Base-by-base conservation (phyloP, 306 rosid species). In the Purshia tridentata region DNA sequence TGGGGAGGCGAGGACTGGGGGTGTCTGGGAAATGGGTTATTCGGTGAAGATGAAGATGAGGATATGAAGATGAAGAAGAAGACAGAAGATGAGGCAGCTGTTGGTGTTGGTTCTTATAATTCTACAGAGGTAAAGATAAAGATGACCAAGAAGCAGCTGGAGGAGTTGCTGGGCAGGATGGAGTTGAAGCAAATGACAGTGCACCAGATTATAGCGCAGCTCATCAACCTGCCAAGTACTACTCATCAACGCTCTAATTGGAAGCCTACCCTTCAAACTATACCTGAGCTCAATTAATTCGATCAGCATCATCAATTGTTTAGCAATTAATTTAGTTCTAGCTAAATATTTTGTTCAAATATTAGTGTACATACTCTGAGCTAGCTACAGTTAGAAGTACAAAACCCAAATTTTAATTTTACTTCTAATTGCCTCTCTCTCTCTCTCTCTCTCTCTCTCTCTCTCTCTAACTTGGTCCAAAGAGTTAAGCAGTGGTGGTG, bases 261-360 rank as follows among this genome's bases (percentile, higher is more conserved):
- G 96, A 86, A 77, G 29, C 97, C 97, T 61, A 88, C 83, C 67
- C 75, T 92, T 14, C 91, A 92, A 18, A 89, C 87, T 77, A 92
- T 92, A 69, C 96, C 96, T 12, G 98, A 93, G 77, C 73, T 72
- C 6, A 76, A 83, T 59, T 85, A 66, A 82, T n/a, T n/a, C n/a
- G n/a, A n/a, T n/a, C n/a, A n/a, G n/a, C n/a, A n/a, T n/a, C n/a
- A n/a, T n/a, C n/a, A n/a, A n/a, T n/a, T n/a, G n/a, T n/a, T n/a
- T n/a, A n/a, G n/a, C n/a, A n/a, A n/a, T n/a, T n/a, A 29, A 29
- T 29, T 29, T 29, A 29, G 35, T 29, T 29, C 35, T 29, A 29
- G 35, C 35, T 29, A 29, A 29, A 29, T 3, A 29, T 29, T 29
- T 29, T 29, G 35, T 29, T 29, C 35, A 29, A 29, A 29, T 3